These are phyloP conservation scores for Aphanomyces astaci DNA, from an alignment of 352 stramenopile genomes.

Conservation along the genomic window DNA sequence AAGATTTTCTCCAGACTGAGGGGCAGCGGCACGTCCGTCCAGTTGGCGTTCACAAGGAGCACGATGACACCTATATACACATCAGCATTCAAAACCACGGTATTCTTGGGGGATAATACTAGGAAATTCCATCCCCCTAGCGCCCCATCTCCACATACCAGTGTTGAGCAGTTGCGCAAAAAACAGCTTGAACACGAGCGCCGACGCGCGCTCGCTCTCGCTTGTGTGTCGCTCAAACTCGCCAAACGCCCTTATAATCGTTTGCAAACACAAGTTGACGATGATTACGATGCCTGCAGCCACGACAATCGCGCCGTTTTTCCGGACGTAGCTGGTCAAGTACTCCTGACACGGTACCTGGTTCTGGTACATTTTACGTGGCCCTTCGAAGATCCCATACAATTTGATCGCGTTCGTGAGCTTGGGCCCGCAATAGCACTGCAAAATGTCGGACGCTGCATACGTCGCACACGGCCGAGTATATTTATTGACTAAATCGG, in stretches of 20 bases:
- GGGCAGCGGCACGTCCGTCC: conserved; percentile 35
- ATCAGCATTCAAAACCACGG: not conserved
- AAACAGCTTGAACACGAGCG: conserved; percentile 74
- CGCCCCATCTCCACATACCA: conserved; percentile 23
- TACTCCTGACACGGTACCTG: conserved; percentile 47
- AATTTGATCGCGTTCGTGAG: conserved; percentile 41
- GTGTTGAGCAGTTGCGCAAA: conserved; percentile 80
- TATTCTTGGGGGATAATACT: too few species aligned
- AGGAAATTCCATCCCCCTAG: too few species aligned
- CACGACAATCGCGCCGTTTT: conserved; percentile 61
- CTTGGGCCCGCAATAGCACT: conserved; percentile 60
- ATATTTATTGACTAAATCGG: conserved; percentile 26
- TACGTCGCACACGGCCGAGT: conserved; percentile 52
- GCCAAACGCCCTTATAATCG: conserved; percentile 58
- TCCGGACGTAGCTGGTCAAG: conserved; percentile 51
- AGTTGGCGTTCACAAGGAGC: conserved; percentile 61
- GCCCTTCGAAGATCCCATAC: conserved; percentile 45
- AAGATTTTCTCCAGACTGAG: conserved; percentile 41
- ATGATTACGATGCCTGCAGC: conserved; percentile 62
- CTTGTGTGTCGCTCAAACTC: conserved; percentile 72
- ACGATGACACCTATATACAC: conserved; percentile 44
- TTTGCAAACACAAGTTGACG: conserved; percentile 71
- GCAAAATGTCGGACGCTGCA: conserved; percentile 49
- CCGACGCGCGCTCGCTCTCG: conserved; percentile 70
- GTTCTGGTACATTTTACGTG: conserved; percentile 44